Base-by-base conservation (phyloP, 352 stramenopile species). In the Phytophthora pluvialis region DNA sequence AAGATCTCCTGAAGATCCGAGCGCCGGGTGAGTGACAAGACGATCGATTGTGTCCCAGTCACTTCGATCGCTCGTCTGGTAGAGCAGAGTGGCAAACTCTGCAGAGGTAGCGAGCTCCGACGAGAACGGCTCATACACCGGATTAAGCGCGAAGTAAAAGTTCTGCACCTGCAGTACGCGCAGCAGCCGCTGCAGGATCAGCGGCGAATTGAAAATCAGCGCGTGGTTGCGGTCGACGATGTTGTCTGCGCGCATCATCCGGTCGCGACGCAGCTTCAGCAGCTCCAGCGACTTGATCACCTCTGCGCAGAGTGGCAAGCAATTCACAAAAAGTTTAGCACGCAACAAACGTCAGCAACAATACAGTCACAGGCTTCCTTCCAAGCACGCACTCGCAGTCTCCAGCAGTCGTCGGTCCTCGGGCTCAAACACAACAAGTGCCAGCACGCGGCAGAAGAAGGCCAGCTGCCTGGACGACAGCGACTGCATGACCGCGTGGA, bases 401-500 rank as follows among this genome's bases (percentile, higher is more conserved):
- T 98, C 94, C 21, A 98, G 74, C 1, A 98, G 73, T 32, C 96
- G 85, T 15, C 96, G 86, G 63, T 98, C 96, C 68, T 99, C 96
- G 1, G 94, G 94, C 63, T 99, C 94, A 76, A 99, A 98, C 18
- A 99, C 81, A 5, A 99, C 81, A 6, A 99, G 78, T 3, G 93
- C 95, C 21, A 99, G 78, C 29, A 99, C 93, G n/a, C 96, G 90
- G 49, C 94, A 98, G 71, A 98, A 98, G 72, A 98, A 97, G 11
- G 95, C 94, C 39, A 99, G 74, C 55, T 98, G 93, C 11, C 94
- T 84, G 32, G 90, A 97, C 8, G 83, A 97, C 50, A 99, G 88
- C 26, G 83, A 85, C 47, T 86, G 69, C 44, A 98, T 82, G 45
- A 99, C 87, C 5, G 76, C 49, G 58, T 98, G 92, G n/a, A 99